A percentile compares a stretch with the other conserved stretches of the same genome.
Conservation (phyloP, 805 yeast species). For the Candida railenensis region DNA sequence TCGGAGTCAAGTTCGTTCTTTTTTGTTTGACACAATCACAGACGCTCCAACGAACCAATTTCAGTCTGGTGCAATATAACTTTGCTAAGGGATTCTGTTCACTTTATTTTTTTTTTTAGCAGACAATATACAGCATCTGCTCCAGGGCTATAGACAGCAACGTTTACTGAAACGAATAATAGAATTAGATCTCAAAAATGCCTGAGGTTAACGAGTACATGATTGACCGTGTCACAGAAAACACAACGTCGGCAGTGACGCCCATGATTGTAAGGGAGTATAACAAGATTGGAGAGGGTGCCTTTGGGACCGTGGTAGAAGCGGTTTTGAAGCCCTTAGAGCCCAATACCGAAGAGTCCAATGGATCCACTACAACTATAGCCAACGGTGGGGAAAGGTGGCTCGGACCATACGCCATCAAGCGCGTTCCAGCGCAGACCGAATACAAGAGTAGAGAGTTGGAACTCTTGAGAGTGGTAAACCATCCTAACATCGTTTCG, state of each 20-base stretch:
- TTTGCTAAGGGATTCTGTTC: too few relatives aligned
- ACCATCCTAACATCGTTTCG: constrained; percentile 77
- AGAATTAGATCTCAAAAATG: too few relatives aligned
- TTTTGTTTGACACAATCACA: background rate
- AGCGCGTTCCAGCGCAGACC: constrained; percentile 83
- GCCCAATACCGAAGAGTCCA: constrained; percentile 6
- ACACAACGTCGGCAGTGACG: constrained; percentile 48
- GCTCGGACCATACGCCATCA: constrained; percentile 83
- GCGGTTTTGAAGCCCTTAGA: constrained; percentile 43
- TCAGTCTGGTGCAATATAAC: too few relatives aligned
- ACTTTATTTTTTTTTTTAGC: too few relatives aligned
- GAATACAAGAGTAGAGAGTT: constrained; percentile 82
- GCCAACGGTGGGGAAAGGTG: constrained; percentile 28
- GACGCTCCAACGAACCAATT: too few relatives aligned
- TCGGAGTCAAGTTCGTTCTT: background rate
- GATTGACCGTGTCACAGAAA: constrained; percentile 53
- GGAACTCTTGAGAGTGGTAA: constrained; percentile 69
- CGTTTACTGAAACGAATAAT: too few relatives aligned
- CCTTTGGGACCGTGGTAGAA: constrained; percentile 81
- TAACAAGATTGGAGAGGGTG: constrained; percentile 80
- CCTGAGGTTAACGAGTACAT: constrained; percentile 30
- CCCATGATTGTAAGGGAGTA: constrained; percentile 72
- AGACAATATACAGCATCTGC: too few relatives aligned
- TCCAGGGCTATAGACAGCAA: too few relatives aligned
- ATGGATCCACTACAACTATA: background rate